These are phyloP conservation scores for Camellia japonica DNA, from an alignment of 148 eudicot species.

Conservation along the genomic window DNA sequence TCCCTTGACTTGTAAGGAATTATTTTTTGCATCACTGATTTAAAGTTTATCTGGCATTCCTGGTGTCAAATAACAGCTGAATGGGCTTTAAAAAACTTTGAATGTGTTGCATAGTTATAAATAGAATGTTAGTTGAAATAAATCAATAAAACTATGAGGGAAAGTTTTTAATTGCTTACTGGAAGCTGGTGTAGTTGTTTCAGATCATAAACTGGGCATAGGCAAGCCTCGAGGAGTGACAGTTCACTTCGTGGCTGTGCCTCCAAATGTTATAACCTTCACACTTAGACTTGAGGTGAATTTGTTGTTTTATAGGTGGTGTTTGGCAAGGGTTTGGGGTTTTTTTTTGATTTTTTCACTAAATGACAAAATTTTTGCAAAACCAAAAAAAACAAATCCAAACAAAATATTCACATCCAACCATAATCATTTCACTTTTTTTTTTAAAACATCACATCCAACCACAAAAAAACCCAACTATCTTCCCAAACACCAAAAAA, in stretches of 20 bases:
- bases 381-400: too few relatives aligned
- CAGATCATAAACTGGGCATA: background rate
- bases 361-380: too few relatives aligned
- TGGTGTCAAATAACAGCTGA: background rate
- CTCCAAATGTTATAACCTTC: background rate
- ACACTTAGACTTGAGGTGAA: background rate
- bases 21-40: background rate
- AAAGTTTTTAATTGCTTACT: too few relatives aligned
- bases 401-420: too few relatives aligned
- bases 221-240: background rate
- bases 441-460: too few relatives aligned
- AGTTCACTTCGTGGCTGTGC: background rate
- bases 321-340: too few relatives aligned
- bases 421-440: too few relatives aligned
- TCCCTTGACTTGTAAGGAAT: background rate
- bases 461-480: too few relatives aligned
- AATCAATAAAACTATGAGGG: background rate
- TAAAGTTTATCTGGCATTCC: background rate
- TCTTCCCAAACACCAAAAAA: too few relatives aligned
- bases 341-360: too few relatives aligned
- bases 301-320: background rate
- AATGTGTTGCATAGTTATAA: background rate
- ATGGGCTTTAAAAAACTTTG: background rate
- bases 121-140: background rate
- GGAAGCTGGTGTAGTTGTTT: background rate